Conservation (phyloP, 352 stramenopile species). For the Globisporangium heterothallicum region DNA sequence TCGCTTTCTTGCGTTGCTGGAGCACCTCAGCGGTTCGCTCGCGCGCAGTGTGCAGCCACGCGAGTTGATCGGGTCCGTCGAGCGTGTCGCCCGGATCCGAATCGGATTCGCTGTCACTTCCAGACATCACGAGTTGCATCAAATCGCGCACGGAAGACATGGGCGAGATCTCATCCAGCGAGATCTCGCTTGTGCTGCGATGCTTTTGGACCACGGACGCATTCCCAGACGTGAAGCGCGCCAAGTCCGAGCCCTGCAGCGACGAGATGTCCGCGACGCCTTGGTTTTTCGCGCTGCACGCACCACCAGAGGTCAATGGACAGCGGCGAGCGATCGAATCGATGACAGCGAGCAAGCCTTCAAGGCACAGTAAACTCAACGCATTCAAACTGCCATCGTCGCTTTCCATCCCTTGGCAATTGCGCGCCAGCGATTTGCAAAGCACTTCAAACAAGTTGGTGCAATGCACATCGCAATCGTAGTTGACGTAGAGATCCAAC, state of each 20-base stretch:
- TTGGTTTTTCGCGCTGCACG: conserved; percentile 19
- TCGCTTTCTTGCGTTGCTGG: conserved; percentile 89
- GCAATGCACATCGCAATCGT: conserved; percentile 98
- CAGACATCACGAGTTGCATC: conserved; percentile 81
- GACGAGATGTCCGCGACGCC: conserved; percentile 30
- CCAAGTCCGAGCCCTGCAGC: conserved; percentile 63
- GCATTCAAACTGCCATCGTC: conserved; percentile 56
- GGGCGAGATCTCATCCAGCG: conserved; percentile 77
- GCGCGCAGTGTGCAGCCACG: conserved; percentile 78
- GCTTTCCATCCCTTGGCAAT: conserved; percentile 72
- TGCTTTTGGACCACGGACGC: conserved; percentile 13
- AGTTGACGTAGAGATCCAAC: conserved; percentile 99
- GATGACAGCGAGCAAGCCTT: conserved; percentile 92
- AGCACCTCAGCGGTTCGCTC: conserved; percentile 85
- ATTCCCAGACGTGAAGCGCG: conserved; percentile 47
- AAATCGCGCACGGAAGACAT: conserved; percentile 78
- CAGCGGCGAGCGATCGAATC: conserved; percentile 89
- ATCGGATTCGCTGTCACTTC: conserved; percentile 71
- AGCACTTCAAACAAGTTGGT: conserved; percentile 98
- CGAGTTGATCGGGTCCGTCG: conserved; percentile 40
- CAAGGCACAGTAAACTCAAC: conserved; percentile 66
- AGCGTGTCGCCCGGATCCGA: conserved; percentile 39
- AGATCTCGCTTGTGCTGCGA: conserved; percentile 31
- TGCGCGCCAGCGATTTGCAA: conserved; percentile 90
- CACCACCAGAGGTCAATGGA: conserved; percentile 36